Percentiles rank a stretch among this genome's conserved stretches.
phyloP scores from a whole-genome alignment of 2,329 filamentous ascomycete species.

The Botrytis elliptica region DNA sequence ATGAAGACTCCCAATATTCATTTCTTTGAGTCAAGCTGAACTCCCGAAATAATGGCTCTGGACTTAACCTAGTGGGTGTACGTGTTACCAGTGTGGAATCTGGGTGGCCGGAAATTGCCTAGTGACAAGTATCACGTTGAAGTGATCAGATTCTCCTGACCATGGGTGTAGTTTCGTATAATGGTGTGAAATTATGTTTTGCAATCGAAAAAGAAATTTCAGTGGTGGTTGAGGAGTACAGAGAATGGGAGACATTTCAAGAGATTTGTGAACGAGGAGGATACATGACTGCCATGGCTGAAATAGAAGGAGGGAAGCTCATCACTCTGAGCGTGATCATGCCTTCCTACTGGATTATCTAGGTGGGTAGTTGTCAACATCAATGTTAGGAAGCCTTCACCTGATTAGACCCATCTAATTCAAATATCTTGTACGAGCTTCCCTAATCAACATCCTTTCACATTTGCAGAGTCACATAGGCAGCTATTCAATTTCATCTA shows the following conservation, averaged over 20 bases:
- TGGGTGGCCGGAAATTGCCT: neutral
- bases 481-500: neutral
- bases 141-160: neutral
- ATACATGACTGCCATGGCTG: neutral
- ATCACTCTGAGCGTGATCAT: neutral
- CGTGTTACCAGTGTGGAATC: neutral
- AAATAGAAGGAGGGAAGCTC: neutral
- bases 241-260: neutral
- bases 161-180: too few relatives aligned
- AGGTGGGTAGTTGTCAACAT: neutral
- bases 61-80: neutral
- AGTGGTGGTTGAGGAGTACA: neutral
- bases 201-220: neutral
- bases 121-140: neutral
- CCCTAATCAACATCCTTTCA: neutral
- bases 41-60: neutral
- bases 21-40: neutral
- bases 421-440: neutral
- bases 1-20: neutral
- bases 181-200: neutral
- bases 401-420: neutral
- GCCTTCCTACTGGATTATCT: neutral
- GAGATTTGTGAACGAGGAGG: neutral
- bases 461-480: too few relatives aligned
- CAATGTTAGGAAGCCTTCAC: too few relatives aligned